Evolutionary conservation across 441 rosid genomes (phyloP), one percentile per base, ranked within the genome.

Genomic region (Melastoma candidum): DNA sequence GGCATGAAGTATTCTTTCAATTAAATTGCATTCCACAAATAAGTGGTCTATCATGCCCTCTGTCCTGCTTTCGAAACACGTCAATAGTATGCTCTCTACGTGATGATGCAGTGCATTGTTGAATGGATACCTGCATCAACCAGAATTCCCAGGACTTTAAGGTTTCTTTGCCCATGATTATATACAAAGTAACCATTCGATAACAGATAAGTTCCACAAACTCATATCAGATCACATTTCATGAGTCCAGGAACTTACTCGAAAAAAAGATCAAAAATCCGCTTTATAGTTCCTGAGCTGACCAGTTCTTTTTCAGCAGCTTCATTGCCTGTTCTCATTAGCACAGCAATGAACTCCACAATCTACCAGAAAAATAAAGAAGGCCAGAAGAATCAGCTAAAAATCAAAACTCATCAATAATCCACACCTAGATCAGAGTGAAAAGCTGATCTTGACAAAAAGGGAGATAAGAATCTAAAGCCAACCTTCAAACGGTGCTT

Each of bases 401-500:
- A 36, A 36, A 3, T 9, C 3, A 29, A 29, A 29, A 3, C 7
- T 29, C 36, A 29, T 29, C 36, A 29, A 29, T 36, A 6, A 36
- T 9, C 41, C 41, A 36, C 41, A 36, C 6, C 41, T 36, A 36
- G 41, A 9, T 36, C 41, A 4, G 41, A 36, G 41, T 36, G 41
- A 36, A 36, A 17, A 17, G 41, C 41, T 36, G 1, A 36, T 36
- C 8, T 36, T 36, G 41, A 36, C 41, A 4, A 36, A 36, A 36
- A 3, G 41, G 7, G 41, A 36, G 7, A 36, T 36, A 6, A 63
- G 53, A 66, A 36, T 53, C 41, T 24, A 45, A 65, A 68, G 54
- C 69, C 51, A 36, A 94, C 99, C 99, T 90, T 94, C 47, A 94
- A 76, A n/a, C 99, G 96, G 70, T 90, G 95, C 73, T 93, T 90